These are phyloP conservation scores for Aspergillus taichungensis DNA, from an alignment of 495 filamentous ascomycete species.

Conservation along the genomic window DNA sequence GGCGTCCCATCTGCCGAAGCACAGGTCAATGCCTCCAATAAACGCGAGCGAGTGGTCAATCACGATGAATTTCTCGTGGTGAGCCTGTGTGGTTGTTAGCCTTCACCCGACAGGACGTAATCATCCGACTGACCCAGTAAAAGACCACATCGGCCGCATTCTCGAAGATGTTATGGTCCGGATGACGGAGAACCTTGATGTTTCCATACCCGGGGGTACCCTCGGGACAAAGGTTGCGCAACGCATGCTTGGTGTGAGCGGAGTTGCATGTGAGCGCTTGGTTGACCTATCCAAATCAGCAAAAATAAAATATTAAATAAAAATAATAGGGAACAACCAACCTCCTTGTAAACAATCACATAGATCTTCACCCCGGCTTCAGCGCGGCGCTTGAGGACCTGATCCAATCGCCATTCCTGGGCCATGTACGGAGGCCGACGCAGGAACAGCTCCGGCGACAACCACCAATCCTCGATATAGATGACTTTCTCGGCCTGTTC, in stretches of 20 bases:
- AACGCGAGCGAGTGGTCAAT: slow-evolving; percentile 87
- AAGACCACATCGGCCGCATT: slow-evolving; percentile 95
- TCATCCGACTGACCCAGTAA: slow-evolving; percentile 57
- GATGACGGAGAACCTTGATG: slow-evolving; percentile 83
- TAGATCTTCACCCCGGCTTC: slow-evolving; percentile 93
- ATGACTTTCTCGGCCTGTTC: slow-evolving; percentile 86
- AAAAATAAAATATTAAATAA: background rate
- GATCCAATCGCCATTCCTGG: slow-evolving; percentile 84
- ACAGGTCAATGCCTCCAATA: slow-evolving; percentile 90
- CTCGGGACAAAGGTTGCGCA: slow-evolving; percentile 70
- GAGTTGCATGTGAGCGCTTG: slow-evolving; percentile 89
- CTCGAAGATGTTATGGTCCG: slow-evolving; percentile 90
- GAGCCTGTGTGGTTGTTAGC: slow-evolving; percentile 43
- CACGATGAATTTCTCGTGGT: slow-evolving; percentile 95
- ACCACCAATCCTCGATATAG: slow-evolving; percentile 96
- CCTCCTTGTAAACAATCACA: slow-evolving; percentile 89
- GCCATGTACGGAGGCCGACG: slow-evolving; percentile 70
- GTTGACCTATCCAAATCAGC: slow-evolving; percentile 36
- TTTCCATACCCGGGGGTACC: slow-evolving; percentile 76
- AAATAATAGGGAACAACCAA: slow-evolving; percentile 3
- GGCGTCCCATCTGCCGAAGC: slow-evolving; percentile 88
- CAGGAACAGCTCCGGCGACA: slow-evolving; percentile 87
- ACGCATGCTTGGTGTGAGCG: slow-evolving; percentile 81
- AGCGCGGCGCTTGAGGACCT: slow-evolving; percentile 75
- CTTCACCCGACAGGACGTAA: background rate